Conservation (phyloP, 495 filamentous ascomycete species). For the Xylaria venustula region DNA sequence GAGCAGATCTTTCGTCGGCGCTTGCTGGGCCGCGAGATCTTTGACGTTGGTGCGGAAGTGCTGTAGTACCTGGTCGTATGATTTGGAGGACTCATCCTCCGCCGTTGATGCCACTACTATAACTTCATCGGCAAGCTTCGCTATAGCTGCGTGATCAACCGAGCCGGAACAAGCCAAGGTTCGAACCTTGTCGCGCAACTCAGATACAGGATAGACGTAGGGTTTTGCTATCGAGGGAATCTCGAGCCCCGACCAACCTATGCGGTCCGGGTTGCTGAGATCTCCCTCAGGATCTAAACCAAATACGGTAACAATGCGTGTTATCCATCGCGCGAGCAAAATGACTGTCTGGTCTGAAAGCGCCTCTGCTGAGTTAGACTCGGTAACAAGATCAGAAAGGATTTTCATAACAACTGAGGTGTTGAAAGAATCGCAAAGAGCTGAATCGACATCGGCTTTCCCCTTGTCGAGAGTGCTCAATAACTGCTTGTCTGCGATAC, state of each 20-base stretch:
- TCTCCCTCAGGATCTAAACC: conserved; percentile 59
- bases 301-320: conserved; percentile 65
- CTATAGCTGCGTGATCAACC: conserved; percentile 23
- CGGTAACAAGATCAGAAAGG: conserved; percentile 64
- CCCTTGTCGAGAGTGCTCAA: conserved; percentile 46
- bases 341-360: conserved; percentile 34
- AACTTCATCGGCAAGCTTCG: conserved; percentile 20
- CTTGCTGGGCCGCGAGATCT: conserved; percentile 39
- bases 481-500: conserved; percentile 22
- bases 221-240: conserved; percentile 54
- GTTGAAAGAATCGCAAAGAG: conserved; percentile 75
- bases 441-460: conserved; percentile 53
- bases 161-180: conserved; percentile 40
- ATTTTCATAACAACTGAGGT: conserved; percentile 63
- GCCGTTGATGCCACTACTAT: conserved; percentile 10
- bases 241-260: conserved; percentile 68
- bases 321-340: conserved; percentile 64
- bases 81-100: conserved; percentile 6
- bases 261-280: conserved; percentile 45
- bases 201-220: conserved; percentile 53
- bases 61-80: conserved; percentile 23
- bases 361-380: conserved; percentile 60
- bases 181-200: conserved; percentile 59
- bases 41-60: conserved; percentile 24
- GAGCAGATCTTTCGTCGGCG: conserved; percentile 52